Evolutionary conservation across 75 land plant species (phyloP).

Genomic region (Picea sitchensis): DNA sequence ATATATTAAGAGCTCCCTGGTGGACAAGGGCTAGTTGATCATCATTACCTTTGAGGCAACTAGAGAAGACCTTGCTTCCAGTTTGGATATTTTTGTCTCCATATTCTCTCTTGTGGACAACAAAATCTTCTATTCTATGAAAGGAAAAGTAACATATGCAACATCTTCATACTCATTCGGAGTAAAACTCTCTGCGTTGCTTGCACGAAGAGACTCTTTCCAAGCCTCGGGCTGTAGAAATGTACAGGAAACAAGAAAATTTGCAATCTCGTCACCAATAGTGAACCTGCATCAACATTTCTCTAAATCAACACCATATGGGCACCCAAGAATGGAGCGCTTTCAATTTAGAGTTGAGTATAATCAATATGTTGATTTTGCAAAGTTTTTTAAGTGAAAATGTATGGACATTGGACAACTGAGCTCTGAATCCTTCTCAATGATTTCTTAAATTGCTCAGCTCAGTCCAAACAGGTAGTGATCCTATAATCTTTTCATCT

Average conservation of each 20-base stretch:
- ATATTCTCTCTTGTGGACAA: neutral
- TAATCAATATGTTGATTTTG: too few species aligned
- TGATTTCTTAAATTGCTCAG: too few species aligned
- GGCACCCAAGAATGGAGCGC: too few species aligned
- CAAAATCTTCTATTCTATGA: neutral
- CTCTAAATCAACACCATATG: neutral
- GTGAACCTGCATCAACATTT: conserved; percentile 5
- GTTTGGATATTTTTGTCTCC: neutral
- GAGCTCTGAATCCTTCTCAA: too few species aligned
- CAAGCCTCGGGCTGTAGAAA: too few species aligned
- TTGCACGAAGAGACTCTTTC: neutral
- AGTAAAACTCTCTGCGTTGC: neutral
- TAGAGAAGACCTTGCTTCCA: neutral
- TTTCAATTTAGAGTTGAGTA: too few species aligned
- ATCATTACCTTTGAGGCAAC: neutral
- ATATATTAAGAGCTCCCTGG: neutral
- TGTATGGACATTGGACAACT: too few species aligned
- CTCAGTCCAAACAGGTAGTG: too few species aligned
- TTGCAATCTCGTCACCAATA: neutral
- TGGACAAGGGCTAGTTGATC: neutral
- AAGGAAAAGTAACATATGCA: neutral
- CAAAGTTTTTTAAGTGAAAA: too few species aligned
- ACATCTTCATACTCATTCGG: conserved; percentile 1
- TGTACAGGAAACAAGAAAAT: neutral
- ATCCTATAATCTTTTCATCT: too few species aligned